phyloP scores from a whole-genome alignment of 352 stramenopile species.

The Phytophthora tubulina region DNA sequence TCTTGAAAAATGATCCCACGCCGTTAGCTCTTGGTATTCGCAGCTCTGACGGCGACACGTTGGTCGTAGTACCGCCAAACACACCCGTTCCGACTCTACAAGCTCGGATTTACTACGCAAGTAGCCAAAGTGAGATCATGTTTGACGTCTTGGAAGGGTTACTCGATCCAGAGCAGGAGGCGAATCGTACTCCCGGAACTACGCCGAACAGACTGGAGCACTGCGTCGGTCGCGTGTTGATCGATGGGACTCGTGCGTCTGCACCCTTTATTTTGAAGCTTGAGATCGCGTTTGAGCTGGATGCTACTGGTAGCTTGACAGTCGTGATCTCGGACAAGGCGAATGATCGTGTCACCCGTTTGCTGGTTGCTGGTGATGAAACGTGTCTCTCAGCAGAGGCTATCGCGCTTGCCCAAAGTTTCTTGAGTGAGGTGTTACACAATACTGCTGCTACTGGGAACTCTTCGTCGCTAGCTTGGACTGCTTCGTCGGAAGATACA shows the following conservation, averaged over 20 bases:
- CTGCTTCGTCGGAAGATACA: not conserved
- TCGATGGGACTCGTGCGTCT: constrained; percentile 39
- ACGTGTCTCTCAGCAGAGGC: constrained; percentile 38
- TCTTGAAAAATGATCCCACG: constrained; percentile 38
- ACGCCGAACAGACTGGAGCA: constrained; percentile 28
- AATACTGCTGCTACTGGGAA: not conserved
- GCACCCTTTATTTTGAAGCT: constrained; percentile 44
- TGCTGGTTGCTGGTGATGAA: constrained; percentile 36
- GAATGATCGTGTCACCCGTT: constrained; percentile 30
- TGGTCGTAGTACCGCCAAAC: constrained; percentile 38
- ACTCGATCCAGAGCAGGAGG: constrained; percentile 15
- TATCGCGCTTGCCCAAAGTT: constrained; percentile 34
- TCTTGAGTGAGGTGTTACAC: constrained; percentile 7
- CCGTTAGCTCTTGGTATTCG: constrained; percentile 46
- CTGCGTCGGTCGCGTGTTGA: constrained; percentile 32
- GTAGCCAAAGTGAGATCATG: constrained; percentile 37
- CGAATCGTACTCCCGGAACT: constrained; percentile 1
- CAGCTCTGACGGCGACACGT: constrained; percentile 38
- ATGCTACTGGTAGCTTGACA: constrained; percentile 25
- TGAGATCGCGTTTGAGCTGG: constrained; percentile 45
- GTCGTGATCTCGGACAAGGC: constrained; percentile 39
- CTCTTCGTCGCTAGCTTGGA: constrained; percentile 2
- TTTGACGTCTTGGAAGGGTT: constrained; percentile 48
- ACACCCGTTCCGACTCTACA: constrained; percentile 35
- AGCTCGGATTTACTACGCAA: constrained; percentile 48